Evolutionary conservation across 495 filamentous ascomycete species (phyloP).

Genomic region (Monascus purpureus): DNA sequence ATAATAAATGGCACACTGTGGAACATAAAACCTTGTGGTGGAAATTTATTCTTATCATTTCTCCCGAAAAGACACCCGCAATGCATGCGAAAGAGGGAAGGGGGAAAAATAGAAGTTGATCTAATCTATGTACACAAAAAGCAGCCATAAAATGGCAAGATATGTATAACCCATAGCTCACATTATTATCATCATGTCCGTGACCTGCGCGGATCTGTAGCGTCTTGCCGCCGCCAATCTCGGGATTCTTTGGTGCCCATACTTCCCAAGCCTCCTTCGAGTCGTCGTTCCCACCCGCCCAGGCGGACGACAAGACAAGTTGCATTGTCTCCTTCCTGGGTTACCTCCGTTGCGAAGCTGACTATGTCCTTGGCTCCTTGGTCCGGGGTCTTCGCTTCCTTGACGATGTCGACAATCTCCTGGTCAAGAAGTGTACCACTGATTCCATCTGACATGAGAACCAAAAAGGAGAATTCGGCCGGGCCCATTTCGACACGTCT

Average conservation of each 20-base stretch:
- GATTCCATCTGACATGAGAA: constrained; percentile 78
- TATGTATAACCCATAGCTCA: too few relatives aligned
- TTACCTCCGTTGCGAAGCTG: constrained; percentile 75
- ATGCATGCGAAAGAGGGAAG: too few relatives aligned
- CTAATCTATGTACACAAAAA: too few relatives aligned
- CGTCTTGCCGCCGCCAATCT: constrained; percentile 73
- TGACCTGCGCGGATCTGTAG: constrained; percentile 65
- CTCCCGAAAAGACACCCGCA: too few relatives aligned
- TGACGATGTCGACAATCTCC: constrained; percentile 90
- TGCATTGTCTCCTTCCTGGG: constrained; percentile 74
- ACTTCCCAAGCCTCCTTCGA: constrained; percentile 76
- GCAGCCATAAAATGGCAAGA: too few relatives aligned
- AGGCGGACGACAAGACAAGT: constrained; percentile 86
- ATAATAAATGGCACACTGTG: too few relatives aligned
- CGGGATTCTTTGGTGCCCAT: constrained; percentile 81
- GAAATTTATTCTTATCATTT: too few relatives aligned
- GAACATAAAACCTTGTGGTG: too few relatives aligned
- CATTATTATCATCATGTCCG: constrained; percentile 36
- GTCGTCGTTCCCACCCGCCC: constrained; percentile 88
- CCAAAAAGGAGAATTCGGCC: constrained; percentile 76
- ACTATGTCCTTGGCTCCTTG: constrained; percentile 68
- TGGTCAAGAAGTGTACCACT: constrained; percentile 73
- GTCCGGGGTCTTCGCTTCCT: constrained; percentile 83
- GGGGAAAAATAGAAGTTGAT: too few relatives aligned
- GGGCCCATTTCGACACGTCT: constrained; percentile 56